Conservation (phyloP, 1,284 basidiomycete genomes). For the Cryptococcus floricola region DNA sequence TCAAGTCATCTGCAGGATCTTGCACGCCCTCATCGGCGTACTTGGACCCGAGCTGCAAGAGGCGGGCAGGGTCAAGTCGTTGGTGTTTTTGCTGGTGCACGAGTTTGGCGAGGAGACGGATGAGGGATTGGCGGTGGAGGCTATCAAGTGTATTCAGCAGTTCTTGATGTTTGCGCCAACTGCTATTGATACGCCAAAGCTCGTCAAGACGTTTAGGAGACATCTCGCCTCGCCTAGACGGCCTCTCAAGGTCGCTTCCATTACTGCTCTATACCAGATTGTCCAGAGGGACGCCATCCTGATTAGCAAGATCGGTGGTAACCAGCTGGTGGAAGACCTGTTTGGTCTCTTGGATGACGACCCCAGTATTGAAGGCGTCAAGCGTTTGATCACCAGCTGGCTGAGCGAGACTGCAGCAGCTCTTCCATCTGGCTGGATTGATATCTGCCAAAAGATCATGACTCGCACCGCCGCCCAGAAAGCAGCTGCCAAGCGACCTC, state of each 20-base stretch:
- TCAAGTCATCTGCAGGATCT: conserved; percentile 83
- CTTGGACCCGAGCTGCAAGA: conserved; percentile 95
- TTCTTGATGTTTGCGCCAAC: conserved; percentile 92
- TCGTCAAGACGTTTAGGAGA: conserved; percentile 68
- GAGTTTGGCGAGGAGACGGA: conserved; percentile 83
- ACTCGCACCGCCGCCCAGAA: conserved; percentile 55
- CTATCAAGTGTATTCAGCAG: conserved; percentile 93
- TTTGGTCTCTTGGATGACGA: conserved; percentile 92
- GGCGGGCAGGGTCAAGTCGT: conserved; percentile 68
- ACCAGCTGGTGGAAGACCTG: conserved; percentile 86
- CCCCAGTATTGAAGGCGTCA: conserved; percentile 87
- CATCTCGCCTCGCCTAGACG: conserved; percentile 74
- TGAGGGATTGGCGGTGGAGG: conserved; percentile 84
- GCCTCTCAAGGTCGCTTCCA: conserved; percentile 86
- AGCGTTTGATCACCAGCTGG: conserved; percentile 93
- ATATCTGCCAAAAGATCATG: conserved; percentile 96
- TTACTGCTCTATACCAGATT: conserved; percentile 93
- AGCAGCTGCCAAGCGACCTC: conserved; percentile 50
- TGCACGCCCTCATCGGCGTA: conserved; percentile 88
- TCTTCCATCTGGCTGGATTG: conserved; percentile 96
- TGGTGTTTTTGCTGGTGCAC: conserved; percentile 79
- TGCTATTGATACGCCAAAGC: conserved; percentile 70
- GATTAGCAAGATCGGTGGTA: conserved; percentile 91
- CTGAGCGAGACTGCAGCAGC: conserved; percentile 87
- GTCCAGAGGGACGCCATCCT: conserved; percentile 90